Evolutionary conservation across 2,329 filamentous ascomycete genomes (phyloP).

Genomic region (Epichloe coenophiala): DNA sequence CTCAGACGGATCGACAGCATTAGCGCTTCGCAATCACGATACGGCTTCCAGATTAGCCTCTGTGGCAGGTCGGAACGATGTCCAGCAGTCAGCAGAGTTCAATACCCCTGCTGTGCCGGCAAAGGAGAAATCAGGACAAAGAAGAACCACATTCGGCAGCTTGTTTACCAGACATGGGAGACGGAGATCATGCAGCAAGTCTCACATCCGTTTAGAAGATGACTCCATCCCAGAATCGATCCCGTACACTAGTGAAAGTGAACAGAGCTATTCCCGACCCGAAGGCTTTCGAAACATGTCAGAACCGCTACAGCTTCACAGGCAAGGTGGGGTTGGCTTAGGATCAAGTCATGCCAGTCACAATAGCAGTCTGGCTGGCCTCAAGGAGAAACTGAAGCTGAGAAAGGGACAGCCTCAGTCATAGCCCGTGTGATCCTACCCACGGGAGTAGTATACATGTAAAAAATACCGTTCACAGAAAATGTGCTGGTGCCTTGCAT

Average conservation of each 20-base stretch:
- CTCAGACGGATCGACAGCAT: neutral
- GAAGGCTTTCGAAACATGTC: neutral
- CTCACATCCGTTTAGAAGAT: neutral
- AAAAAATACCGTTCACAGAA: neutral
- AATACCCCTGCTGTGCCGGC: neutral
- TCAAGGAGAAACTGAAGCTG: neutral
- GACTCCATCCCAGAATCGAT: neutral
- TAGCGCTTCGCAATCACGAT: slow-evolving; percentile 2
- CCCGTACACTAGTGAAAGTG: neutral
- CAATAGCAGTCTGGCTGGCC: neutral
- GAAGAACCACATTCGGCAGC: neutral
- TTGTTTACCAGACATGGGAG: neutral
- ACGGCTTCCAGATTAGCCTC: slow-evolving; percentile 1
- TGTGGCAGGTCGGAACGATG: neutral
- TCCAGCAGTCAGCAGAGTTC: neutral
- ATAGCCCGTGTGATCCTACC: neutral
- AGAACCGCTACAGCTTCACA: neutral
- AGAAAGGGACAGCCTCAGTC: neutral
- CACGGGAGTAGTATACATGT: neutral
- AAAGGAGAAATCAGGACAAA: neutral
- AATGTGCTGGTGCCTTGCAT: neutral
- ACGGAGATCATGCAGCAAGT: neutral
- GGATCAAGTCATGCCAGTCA: neutral
- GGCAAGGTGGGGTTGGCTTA: neutral
- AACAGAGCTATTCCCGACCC: neutral